Percentiles rank a stretch among this genome's conserved stretches.
phyloP scores from a whole-genome alignment of 2,329 filamentous ascomycete species.

The Xylariaceae sp. region DNA sequence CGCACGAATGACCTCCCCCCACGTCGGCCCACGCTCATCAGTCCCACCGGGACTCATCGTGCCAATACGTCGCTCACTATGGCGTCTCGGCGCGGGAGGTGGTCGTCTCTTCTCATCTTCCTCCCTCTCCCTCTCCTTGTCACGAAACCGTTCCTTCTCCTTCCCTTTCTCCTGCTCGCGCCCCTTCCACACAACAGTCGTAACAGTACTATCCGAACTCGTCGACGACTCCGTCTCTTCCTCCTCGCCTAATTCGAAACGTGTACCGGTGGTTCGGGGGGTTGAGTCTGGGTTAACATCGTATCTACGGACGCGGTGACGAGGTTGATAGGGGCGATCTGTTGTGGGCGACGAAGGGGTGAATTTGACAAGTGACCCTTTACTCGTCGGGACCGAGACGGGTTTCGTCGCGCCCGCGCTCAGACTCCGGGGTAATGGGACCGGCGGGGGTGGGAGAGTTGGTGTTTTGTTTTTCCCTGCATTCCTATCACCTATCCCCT shows the following conservation, averaged over 20 bases:
- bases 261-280: constrained; percentile 1
- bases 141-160: constrained; percentile 4
- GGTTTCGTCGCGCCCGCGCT: background rate
- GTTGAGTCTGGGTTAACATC: background rate
- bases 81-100: background rate
- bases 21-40: constrained; percentile 29
- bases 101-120: constrained; percentile 12
- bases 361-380: constrained; percentile 1
- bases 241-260: constrained; percentile 12
- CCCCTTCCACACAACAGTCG: constrained; percentile 1
- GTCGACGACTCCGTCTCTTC: constrained; percentile 9
- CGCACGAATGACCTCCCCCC: constrained; percentile 29
- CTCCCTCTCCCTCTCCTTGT: background rate
- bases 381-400: background rate
- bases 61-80: constrained; percentile 2
- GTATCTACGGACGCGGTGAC: constrained; percentile 4
- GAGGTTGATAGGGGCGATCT: background rate
- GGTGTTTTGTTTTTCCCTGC: background rate
- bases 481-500: too few species aligned
- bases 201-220: constrained; percentile 9
- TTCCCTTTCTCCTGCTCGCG: constrained; percentile 7
- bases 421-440: constrained; percentile 7
- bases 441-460: constrained; percentile 14
- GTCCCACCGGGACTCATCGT: background rate
- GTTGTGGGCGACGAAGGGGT: background rate